phyloP scores from a whole-genome alignment of 2,329 filamentous ascomycete species.

The Talaromyces sp. region DNA sequence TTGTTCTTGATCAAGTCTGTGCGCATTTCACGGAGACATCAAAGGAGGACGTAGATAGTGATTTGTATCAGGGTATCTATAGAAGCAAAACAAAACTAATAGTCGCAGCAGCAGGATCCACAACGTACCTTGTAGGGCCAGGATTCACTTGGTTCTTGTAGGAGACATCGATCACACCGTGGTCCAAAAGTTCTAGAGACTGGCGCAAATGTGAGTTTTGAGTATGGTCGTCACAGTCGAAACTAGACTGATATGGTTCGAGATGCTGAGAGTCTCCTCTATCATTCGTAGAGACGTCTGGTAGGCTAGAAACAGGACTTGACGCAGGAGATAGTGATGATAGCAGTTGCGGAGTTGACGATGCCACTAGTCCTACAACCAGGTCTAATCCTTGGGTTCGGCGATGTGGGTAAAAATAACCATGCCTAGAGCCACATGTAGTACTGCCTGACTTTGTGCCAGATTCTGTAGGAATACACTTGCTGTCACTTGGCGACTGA shows the following conservation, averaged over 20 bases:
- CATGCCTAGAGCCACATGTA: slow-evolving; percentile 1
- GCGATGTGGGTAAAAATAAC: not conserved
- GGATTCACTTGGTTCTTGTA: not conserved
- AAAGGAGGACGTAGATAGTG: not conserved
- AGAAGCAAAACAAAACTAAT: not conserved
- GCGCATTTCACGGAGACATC: not conserved
- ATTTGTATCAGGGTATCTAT: not conserved
- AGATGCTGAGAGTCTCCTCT: not conserved
- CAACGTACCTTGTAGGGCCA: slow-evolving; percentile 14
- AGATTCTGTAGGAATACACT: slow-evolving; percentile 2
- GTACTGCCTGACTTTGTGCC: not conserved
- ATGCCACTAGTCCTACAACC: not conserved
- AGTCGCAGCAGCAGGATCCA: not conserved
- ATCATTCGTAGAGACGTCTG: not conserved
- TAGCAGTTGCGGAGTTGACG: not conserved
- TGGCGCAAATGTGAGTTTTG: not conserved
- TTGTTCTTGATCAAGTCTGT: not conserved
- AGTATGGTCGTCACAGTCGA: not conserved
- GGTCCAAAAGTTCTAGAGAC: not conserved
- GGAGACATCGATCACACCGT: slow-evolving; percentile 2
- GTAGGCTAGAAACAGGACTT: not conserved
- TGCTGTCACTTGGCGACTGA: slow-evolving; percentile 4
- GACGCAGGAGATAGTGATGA: not conserved
- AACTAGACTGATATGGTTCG: not conserved
- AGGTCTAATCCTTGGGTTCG: not conserved